A percentile compares a stretch with the other conserved stretches of the same genome.
Evolutionary conservation across 768 basidiomycete genomes (phyloP).

Genomic region (Podaxis sp.): DNA sequence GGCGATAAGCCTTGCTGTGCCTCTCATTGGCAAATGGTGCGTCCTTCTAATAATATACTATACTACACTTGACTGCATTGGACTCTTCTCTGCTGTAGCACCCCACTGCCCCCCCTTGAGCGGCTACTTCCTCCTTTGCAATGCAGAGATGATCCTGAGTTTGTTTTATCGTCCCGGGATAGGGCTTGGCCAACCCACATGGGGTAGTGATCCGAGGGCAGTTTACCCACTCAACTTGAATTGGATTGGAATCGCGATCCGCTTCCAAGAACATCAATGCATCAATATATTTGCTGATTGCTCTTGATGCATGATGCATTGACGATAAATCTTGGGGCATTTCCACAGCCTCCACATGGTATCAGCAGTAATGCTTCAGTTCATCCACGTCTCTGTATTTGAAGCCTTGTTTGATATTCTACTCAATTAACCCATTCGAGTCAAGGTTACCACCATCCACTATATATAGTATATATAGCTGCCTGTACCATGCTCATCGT

Average conservation of each 20-base stretch:
- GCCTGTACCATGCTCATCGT: background rate
- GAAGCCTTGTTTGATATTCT: constrained; percentile 13
- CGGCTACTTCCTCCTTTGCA: background rate
- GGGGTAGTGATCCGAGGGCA: background rate
- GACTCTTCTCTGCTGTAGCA: background rate
- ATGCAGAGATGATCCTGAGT: background rate
- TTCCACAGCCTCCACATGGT: constrained; percentile 8
- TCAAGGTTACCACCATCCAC: background rate
- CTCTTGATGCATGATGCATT: background rate
- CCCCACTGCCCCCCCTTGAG: background rate
- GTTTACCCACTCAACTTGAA: background rate
- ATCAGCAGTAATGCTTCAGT: background rate
- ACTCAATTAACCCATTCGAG: constrained; percentile 11
- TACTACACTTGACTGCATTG: background rate
- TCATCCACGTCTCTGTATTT: background rate
- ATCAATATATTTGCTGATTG: background rate
- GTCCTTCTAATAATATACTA: background rate
- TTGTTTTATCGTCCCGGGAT: background rate
- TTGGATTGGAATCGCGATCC: background rate
- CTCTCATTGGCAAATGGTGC: constrained; percentile 4
- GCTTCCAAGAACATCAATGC: background rate
- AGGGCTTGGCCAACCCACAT: background rate
- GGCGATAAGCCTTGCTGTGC: background rate
- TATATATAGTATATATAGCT: constrained; percentile 10
- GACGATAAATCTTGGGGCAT: background rate